Conservation (phyloP, 768 basidiomycete genomes). For the Collybiopsis luxurians region DNA sequence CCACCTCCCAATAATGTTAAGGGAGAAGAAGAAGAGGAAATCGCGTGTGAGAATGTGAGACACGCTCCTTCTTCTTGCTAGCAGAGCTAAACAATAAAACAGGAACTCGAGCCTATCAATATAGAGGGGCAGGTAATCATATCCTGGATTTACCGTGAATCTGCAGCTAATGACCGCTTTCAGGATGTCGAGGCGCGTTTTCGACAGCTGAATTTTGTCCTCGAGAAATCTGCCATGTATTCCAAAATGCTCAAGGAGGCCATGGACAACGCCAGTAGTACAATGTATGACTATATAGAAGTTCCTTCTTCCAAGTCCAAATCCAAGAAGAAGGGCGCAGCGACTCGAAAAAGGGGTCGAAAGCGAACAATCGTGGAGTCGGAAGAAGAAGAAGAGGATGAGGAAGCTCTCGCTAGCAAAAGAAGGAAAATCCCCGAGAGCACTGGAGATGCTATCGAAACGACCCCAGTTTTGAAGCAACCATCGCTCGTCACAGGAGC, state of each 20-base stretch:
- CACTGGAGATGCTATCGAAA: not conserved
- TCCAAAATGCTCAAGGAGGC: constrained; percentile 66
- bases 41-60: constrained; percentile 1
- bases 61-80: not conserved
- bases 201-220: constrained; percentile 56
- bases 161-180: not conserved
- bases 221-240: constrained; percentile 77
- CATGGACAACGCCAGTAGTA: constrained; percentile 61
- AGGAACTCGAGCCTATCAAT: not conserved
- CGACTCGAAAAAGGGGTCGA: not conserved
- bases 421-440: constrained; percentile 16
- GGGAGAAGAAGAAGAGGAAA: not conserved
- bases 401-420: constrained; percentile 24
- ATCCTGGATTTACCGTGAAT: not conserved
- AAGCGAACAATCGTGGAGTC: constrained; percentile 13
- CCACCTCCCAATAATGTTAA: not conserved
- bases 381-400: not conserved
- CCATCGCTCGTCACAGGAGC: constrained; percentile 82
- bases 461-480: constrained; percentile 54
- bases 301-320: not conserved
- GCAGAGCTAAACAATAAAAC: not conserved
- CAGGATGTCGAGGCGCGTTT: constrained; percentile 52
- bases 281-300: constrained; percentile 10
- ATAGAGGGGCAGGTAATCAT: not conserved
- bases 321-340: not conserved